Evolutionary conservation across 208 protist genomes (phyloP).

Genomic region (Trypanosoma congolense): DNA sequence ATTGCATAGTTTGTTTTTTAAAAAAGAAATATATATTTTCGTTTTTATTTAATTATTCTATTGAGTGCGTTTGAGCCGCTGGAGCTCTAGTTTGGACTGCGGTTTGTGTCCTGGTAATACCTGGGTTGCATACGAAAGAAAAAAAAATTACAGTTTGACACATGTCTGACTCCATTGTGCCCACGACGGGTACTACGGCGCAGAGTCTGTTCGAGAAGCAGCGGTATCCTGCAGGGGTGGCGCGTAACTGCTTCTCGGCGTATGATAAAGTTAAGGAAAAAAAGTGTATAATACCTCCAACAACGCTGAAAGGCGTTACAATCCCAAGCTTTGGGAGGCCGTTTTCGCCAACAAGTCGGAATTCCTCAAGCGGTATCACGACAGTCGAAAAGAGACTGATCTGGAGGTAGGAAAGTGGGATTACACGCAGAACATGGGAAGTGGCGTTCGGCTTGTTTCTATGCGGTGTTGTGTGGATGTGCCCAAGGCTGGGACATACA

Average conservation of each 20-base stretch:
- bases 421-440: conserved; percentile 65
- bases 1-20: too few relatives aligned
- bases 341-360: conserved; percentile 60
- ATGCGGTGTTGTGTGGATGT: conserved; percentile 61
- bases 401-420: conserved; percentile 58
- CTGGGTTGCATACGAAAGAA: not conserved
- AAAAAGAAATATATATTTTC: too few relatives aligned
- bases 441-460: conserved; percentile 61
- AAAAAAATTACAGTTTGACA: not conserved
- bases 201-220: conserved; percentile 57
- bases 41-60: too few relatives aligned
- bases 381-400: conserved; percentile 57
- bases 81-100: too few relatives aligned
- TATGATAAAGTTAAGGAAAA: conserved; percentile 45
- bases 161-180: conserved; percentile 41
- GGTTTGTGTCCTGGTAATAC: too few relatives aligned
- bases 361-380: conserved; percentile 73
- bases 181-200: conserved; percentile 36
- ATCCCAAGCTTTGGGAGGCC: conserved; percentile 67
- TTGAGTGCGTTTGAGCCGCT: too few relatives aligned
- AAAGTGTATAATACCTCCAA: conserved; percentile 63
- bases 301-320: conserved; percentile 56
- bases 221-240: conserved; percentile 47
- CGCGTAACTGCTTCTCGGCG: conserved; percentile 68
- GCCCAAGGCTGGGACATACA: conserved; percentile 49